Evolutionary conservation across 2,329 filamentous ascomycete genomes (phyloP).

Genomic region (Penicillium sp.): DNA sequence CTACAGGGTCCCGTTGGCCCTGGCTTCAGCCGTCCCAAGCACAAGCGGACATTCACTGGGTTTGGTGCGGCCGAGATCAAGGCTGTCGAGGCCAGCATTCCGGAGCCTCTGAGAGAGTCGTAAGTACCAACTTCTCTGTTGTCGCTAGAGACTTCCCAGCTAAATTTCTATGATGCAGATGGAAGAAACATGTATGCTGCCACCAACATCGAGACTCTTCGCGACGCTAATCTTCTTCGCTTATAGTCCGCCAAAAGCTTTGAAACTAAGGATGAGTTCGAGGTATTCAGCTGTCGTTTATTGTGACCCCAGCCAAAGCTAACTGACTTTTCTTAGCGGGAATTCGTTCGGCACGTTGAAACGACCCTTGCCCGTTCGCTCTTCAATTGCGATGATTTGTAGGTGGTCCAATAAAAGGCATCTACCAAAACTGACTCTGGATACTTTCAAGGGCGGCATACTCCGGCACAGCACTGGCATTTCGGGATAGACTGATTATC

Average conservation of each 20-base stretch:
- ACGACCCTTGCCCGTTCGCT: constrained; percentile 92
- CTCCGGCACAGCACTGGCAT: constrained; percentile 82
- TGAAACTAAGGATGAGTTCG: constrained; percentile 74
- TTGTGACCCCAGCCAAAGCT: not conserved
- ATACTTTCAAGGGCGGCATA: constrained; percentile 66
- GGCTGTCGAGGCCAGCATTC: constrained; percentile 84
- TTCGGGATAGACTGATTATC: constrained; percentile 86
- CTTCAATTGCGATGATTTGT: constrained; percentile 93
- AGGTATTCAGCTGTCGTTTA: constrained; percentile 33
- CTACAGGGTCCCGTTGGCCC: constrained; percentile 83
- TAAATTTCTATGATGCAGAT: constrained; percentile 35
- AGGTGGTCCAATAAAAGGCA: constrained; percentile 18
- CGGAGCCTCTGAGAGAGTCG: constrained; percentile 79
- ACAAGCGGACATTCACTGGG: constrained; percentile 94
- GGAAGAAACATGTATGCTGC: constrained; percentile 56
- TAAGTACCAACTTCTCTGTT: constrained; percentile 51
- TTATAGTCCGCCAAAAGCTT: constrained; percentile 65
- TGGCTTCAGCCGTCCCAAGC: constrained; percentile 84
- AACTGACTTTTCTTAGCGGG: constrained; percentile 51
- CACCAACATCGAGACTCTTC: not conserved
- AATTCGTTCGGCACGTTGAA: constrained; percentile 91
- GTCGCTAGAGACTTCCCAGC: not conserved
- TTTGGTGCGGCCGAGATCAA: constrained; percentile 91
- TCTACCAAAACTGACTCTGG: constrained; percentile 1
- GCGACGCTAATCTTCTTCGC: not conserved